These are phyloP conservation scores for Tetratostichococcus sp. DNA, from an alignment of 139 green algal species.

Conservation along the genomic window DNA sequence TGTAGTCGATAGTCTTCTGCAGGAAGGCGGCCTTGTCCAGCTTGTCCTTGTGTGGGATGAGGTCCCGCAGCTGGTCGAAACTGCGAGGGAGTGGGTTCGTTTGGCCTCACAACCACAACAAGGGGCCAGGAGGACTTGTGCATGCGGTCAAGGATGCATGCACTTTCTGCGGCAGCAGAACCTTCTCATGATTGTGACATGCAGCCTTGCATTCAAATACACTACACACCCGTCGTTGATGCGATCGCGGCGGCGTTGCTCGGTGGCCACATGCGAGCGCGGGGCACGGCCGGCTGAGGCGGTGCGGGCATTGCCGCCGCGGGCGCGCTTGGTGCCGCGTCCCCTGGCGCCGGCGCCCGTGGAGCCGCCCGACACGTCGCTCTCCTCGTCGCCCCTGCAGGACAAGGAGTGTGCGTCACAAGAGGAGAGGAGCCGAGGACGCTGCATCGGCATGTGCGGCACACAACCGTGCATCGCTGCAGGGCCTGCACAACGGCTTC, in stretches of 20 bases:
- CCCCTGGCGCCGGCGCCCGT: background rate
- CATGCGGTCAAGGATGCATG: background rate
- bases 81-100: slow-evolving; percentile 4
- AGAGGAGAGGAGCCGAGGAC: too few relatives aligned
- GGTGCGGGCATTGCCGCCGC: background rate
- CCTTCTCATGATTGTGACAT: too few relatives aligned
- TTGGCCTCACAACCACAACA: too few relatives aligned
- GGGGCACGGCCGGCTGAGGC: too few relatives aligned
- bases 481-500: too few relatives aligned
- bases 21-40: slow-evolving; percentile 28
- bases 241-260: slow-evolving; percentile 22
- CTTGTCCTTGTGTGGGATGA: slow-evolving; percentile 24
- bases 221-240: slow-evolving; percentile 21
- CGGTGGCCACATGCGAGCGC: slow-evolving; percentile 13
- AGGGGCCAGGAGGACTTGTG: too few relatives aligned
- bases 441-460: too few relatives aligned
- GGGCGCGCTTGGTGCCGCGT: too few relatives aligned
- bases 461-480: too few relatives aligned
- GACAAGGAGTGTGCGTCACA: too few relatives aligned
- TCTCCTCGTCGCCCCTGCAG: background rate
- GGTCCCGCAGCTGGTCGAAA: slow-evolving; percentile 18
- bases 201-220: background rate
- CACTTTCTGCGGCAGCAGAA: background rate
- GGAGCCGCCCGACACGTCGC: background rate
- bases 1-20: slow-evolving; percentile 18